Evolutionary conservation across 1,284 basidiomycete genomes (phyloP), one percentile per base, ranked within the genome.

Genomic region (Lentinula novae-zelandiae): DNA sequence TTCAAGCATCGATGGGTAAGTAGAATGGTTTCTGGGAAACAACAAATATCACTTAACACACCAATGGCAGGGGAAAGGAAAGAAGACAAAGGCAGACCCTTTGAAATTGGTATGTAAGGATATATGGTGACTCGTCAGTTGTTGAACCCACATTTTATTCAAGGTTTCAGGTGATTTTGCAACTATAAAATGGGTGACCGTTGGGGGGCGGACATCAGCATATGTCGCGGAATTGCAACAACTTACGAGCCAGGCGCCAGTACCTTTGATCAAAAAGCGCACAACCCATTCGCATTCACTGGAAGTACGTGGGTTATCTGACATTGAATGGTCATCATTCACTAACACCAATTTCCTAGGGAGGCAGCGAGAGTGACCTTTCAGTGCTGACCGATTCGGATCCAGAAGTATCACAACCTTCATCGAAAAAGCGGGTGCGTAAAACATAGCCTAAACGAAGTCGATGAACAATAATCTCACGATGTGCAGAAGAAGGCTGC

Each of bases 151-250:
- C 58, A 36, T 27, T 20, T 60, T 22, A 20, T 50, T 39, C 34
- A 56, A 93, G 90, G 85, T 87, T 0, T 83, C 86, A 61, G 93
- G 92, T 1, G 72, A 80, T 54, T 81, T 79, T 1, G 91, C 89
- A 0, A 89, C 87, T 1, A 86, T 95, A 63, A 85, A 83, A 64
- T 94, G 87, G 80, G 71, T 92, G 57, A 92, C 88, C 0, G 89
- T 95, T 8, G 90, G 89, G 3, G 92, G 93, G 1, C 78, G 92
- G 13, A 94, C 93, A 0, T 90, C 89, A 1, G 92, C 91, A 3
- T 87, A 85, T 63, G 85, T 93, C 2, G 71, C 73, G 8, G 84
- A 91, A 70, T 76, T 93, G 2, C 92, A 93, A 60, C 60, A 62
- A 56, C 57, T 69, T 17, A 6, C 42, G n/a, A 52, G 22, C 31